These are phyloP conservation scores for Baorangia bicolor DNA, from an alignment of 768 basidiomycete genomes.

Conservation along the genomic window DNA sequence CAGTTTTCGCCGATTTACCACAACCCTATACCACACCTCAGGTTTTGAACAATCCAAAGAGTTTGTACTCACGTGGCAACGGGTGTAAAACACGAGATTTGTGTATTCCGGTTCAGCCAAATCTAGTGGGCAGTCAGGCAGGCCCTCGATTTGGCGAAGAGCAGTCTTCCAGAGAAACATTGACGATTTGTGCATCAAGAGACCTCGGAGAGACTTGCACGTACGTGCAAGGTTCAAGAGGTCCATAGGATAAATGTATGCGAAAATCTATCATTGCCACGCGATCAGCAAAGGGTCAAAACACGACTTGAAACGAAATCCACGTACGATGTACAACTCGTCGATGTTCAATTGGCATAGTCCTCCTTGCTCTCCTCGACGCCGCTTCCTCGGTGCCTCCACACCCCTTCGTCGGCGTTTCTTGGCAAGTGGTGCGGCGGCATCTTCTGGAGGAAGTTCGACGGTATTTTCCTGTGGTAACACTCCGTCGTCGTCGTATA, in stretches of 20 bases:
- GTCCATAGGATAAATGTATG: too few relatives aligned
- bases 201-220: too few relatives aligned
- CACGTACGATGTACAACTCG: too few relatives aligned
- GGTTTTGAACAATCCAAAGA: neutral
- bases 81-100: conserved; percentile 36
- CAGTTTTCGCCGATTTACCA: neutral
- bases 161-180: too few relatives aligned
- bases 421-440: neutral
- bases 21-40: conserved; percentile 6
- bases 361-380: too few relatives aligned
- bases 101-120: conserved; percentile 45
- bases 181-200: too few relatives aligned
- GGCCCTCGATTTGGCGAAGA: too few relatives aligned
- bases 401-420: conserved; percentile 1
- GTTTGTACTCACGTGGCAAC: conserved; percentile 23
- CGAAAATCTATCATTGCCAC: too few relatives aligned
- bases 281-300: too few relatives aligned
- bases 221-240: too few relatives aligned
- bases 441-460: neutral
- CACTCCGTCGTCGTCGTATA: neutral
- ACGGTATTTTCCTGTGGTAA: neutral
- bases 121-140: conserved; percentile 46
- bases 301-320: too few relatives aligned
- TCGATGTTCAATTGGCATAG: too few relatives aligned
- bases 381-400: conserved; percentile 7